Evolutionary conservation across 805 yeast species (phyloP).

Genomic region (Candida gorgasii): DNA sequence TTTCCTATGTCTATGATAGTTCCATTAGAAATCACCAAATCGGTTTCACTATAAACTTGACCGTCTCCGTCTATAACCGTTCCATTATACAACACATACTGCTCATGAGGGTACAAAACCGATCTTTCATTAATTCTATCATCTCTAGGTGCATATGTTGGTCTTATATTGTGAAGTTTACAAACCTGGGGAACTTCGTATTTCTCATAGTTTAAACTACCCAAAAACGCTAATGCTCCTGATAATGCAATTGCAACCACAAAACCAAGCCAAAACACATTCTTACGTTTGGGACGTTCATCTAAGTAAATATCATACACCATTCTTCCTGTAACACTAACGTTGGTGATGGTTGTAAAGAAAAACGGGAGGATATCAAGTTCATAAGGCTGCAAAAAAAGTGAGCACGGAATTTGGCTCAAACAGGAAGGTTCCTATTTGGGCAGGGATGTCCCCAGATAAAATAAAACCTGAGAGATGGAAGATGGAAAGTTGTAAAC

Average conservation of each 20-base stretch:
- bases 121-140: constrained; percentile 5
- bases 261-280: background rate
- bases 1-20: constrained; percentile 1
- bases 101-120: constrained; percentile 5
- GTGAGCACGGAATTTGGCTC: too few species aligned
- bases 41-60: background rate
- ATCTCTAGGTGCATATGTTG: constrained; percentile 2
- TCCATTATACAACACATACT: constrained; percentile 2
- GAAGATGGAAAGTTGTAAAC: too few species aligned
- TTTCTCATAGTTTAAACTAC: background rate
- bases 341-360: too few species aligned
- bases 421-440: too few species aligned
- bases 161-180: background rate
- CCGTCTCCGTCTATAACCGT: constrained; percentile 10
- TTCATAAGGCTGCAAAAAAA: background rate
- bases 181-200: constrained; percentile 5
- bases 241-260: background rate
- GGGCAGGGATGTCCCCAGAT: too few species aligned
- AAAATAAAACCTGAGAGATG: too few species aligned
- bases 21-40: constrained; percentile 5
- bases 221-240: background rate
- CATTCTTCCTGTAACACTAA: background rate
- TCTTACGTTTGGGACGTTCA: background rate
- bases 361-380: too few species aligned
- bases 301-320: background rate